Percentiles rank a stretch among this genome's conserved stretches.
Evolutionary conservation across 2,329 filamentous ascomycete genomes (phyloP).

Genomic region (Penicillium sp.): DNA sequence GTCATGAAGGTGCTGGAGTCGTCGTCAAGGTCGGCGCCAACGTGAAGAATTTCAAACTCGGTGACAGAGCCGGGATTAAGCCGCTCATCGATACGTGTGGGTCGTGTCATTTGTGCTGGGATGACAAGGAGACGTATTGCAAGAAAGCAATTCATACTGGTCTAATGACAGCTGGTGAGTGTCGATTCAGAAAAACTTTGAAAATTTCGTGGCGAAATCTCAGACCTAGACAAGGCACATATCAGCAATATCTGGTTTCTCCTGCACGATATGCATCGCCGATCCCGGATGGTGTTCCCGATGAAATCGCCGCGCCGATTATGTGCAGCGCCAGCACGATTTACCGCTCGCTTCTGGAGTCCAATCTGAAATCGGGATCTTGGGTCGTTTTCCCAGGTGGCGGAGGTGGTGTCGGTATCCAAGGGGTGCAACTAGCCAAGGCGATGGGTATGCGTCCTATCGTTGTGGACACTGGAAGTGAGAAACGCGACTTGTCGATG

Average conservation of each 20-base stretch:
- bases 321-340: constrained; percentile 65
- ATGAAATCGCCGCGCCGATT: constrained; percentile 61
- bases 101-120: constrained; percentile 56
- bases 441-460: constrained; percentile 62
- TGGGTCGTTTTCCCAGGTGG: constrained; percentile 52
- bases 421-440: constrained; percentile 58
- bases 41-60: constrained; percentile 57
- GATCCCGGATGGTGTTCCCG: constrained; percentile 60
- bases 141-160: constrained; percentile 36
- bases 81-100: constrained; percentile 58
- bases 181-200: no score
- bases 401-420: constrained; percentile 61
- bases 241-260: constrained; percentile 62
- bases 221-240: constrained; percentile 48
- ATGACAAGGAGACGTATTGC: constrained; percentile 57
- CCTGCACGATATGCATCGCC: constrained; percentile 59
- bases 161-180: constrained; percentile 48
- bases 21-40: constrained; percentile 60
- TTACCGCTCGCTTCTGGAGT: constrained; percentile 59
- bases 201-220: no score
- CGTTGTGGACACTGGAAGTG: constrained; percentile 57
- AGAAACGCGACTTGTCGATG: constrained; percentile 52
- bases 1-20: constrained; percentile 62
- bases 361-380: constrained; percentile 54
- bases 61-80: constrained; percentile 58